Base-by-base conservation (phyloP, 2,329 filamentous ascomycete species). In the Trichoderma brevicompactum region DNA sequence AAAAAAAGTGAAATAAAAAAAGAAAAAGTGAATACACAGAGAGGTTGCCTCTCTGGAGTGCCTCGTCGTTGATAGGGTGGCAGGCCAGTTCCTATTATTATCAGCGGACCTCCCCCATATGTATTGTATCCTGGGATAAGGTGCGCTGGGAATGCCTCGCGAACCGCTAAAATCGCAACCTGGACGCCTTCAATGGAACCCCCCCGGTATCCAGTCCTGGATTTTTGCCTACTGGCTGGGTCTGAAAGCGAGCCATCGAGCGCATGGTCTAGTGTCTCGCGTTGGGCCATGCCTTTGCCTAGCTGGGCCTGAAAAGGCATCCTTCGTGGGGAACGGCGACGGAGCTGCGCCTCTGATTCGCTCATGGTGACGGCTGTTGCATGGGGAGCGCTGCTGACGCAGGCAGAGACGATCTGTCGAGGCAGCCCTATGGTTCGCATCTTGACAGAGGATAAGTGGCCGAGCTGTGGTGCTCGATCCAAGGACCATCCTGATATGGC, bases 351-450 rank as follows among this genome's bases (percentile, higher is more conserved):
- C 61, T 65, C 64, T 73, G 70, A 73, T 73, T 73, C 66, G 71
- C 67, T 72, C 71, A 70, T 76, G 76, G 67, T 64, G 73, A 66
- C 70, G 73, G 64, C 62, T 73, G 69, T 74, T 71, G 56, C 70
- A 72, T 70, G 73, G 71, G 69, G 68, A 69, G 67, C 70, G 68
- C 70, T 69, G 68, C 69, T 71, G 68, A 68, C 65, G 69, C 66
- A 72, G 71, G 68, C 70, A 69, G 67, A 71, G 66, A 68, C 48
- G 58, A 65, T 67, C 55, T 50, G 44, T 44, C 41, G 62, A 67
- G 65, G 66, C 67, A 68, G 67, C 68, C 66, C 61, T 68, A 67
- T 64, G 61, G 58, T 55, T 63, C 54, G 61, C 65, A 65, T 54
- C 53, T 65, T 60, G 61, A 56, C 46, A 28, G 36, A 13, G 8